Percentiles rank a stretch among this genome's conserved stretches.
phyloP scores from a whole-genome alignment of 208 protist genomes.

The Blastocrithidia nonstop region DNA sequence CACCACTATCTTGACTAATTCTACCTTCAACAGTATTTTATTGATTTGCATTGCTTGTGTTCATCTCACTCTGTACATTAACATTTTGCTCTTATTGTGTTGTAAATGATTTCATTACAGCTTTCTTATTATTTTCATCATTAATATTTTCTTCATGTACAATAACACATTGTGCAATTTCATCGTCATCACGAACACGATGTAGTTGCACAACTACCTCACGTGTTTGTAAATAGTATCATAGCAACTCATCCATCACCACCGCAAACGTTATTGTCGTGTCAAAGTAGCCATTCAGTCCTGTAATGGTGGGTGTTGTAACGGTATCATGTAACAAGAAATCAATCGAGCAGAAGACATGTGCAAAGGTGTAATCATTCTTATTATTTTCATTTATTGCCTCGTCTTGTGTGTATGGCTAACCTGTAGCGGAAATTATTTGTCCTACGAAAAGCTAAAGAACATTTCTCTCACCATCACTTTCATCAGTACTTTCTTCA shows the following conservation, averaged over 20 bases:
- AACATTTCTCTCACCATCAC: slow-evolving; percentile 49
- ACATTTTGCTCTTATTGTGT: background rate
- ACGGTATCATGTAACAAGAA: slow-evolving; percentile 83
- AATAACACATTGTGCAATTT: too few species aligned
- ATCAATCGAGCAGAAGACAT: slow-evolving; percentile 75
- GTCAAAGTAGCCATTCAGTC: slow-evolving; percentile 81
- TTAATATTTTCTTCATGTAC: slow-evolving; percentile 20
- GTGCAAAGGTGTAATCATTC: slow-evolving; percentile 14
- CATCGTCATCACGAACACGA: slow-evolving; percentile 44
- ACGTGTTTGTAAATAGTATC: slow-evolving; percentile 75
- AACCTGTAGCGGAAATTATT: slow-evolving; percentile 48
- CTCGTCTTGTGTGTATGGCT: slow-evolving; percentile 5
- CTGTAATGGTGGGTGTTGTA: slow-evolving; percentile 61
- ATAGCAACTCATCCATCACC: slow-evolving; percentile 73
- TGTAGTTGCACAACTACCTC: slow-evolving; percentile 76
- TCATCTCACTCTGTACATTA: too few species aligned
- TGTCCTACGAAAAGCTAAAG: slow-evolving; percentile 86
- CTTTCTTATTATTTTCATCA: background rate
- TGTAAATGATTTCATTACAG: background rate
- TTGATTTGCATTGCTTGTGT: too few species aligned
- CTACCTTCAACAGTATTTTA: too few species aligned
- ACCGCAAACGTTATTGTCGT: slow-evolving; percentile 74
- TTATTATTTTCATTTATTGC: background rate
- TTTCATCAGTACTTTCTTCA: too few species aligned
- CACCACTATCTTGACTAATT: slow-evolving; percentile 3